Evolutionary conservation across 1,284 basidiomycete genomes (phyloP), one percentile per base, ranked within the genome.

Genomic region (Omphalotus olearius): DNA sequence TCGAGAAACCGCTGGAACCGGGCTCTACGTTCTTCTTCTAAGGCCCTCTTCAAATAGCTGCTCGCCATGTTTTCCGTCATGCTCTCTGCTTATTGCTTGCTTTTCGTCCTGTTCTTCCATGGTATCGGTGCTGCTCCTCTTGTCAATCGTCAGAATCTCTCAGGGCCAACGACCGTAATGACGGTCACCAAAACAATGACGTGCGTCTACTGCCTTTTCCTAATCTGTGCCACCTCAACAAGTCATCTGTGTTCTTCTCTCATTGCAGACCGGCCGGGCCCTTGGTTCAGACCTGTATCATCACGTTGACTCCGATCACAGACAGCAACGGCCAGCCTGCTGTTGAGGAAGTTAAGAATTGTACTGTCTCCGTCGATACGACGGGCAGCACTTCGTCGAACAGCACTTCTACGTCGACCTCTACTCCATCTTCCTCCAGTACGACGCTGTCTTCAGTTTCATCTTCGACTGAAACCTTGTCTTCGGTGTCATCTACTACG

Each of bases 241-340:
- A 23, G 17, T 25, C 28, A 35, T 17, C 47, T 25, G 45, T 37
- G 28, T 26, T 33, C 28, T 45, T 16, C 28, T 20, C 35, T 52
- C 25, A 20, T 20, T 50, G 14, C 25, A 76, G 74, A 47, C 49
- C 64, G 50, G 66, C 71, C 56, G 86, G 79, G 9, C 66, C 70
- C 13, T 73, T 85, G 66, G 77, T 74, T 44, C 74, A 85, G 69
- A 83, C 75, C 4, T 90, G 87, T 63, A 71, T 73, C 4, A 71
- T 86, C 54, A 79, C 78, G 2, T 72, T 89, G 51, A 83, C 79
- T 5, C 85, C 76, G 2, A 68, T 73, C 45, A 73, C 66, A 48
- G 72, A 71, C 53, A 59, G 54, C 14, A 71, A 77, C 56, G 84
- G 83, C 26, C 61, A 76, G 28, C 69, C 73, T 43, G 72, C 67